Evolutionary conservation across 768 basidiomycete species (phyloP).

Genomic region (Amanita molliuscula): DNA sequence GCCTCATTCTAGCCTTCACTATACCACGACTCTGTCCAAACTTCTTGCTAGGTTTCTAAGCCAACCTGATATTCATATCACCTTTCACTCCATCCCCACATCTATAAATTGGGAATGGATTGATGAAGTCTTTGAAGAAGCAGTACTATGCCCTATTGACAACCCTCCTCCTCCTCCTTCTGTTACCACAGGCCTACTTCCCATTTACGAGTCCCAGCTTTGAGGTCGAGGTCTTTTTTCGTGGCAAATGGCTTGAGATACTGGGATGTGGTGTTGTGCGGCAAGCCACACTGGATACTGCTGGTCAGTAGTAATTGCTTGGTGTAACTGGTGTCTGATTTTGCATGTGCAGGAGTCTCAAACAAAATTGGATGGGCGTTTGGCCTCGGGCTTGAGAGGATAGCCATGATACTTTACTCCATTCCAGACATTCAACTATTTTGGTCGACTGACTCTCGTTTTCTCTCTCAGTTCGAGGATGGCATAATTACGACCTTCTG

Average conservation of each 20-base stretch:
- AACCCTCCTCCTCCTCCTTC: too few relatives aligned
- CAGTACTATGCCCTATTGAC: too few relatives aligned
- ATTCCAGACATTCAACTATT: slow-evolving; percentile 98
- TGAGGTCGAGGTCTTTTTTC: slow-evolving; percentile 95
- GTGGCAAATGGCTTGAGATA: slow-evolving; percentile 95
- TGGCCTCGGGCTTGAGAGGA: slow-evolving; percentile 92
- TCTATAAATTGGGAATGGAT: too few relatives aligned
- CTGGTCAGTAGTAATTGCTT: slow-evolving; percentile 48
- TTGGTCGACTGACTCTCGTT: slow-evolving; percentile 87
- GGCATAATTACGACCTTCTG: slow-evolving; percentile 77
- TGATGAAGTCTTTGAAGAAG: too few relatives aligned
- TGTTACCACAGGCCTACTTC: slow-evolving; percentile 94
- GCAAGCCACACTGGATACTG: slow-evolving; percentile 79
- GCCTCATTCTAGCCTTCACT: too few relatives aligned
- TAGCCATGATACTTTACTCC: slow-evolving; percentile 94
- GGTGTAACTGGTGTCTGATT: slow-evolving; percentile 12
- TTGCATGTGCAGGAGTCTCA: slow-evolving; percentile 42
- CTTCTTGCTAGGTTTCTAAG: too few relatives aligned
- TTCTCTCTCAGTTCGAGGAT: slow-evolving; percentile 74
- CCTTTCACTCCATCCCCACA: too few relatives aligned
- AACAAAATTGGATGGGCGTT: slow-evolving; percentile 96
- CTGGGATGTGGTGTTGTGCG: slow-evolving; percentile 88
- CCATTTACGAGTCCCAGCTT: slow-evolving; percentile 97
- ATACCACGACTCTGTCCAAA: too few relatives aligned
- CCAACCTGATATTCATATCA: too few relatives aligned